phyloP scores from a whole-genome alignment of 305 asterid genomes.

The Solanum hybrid region DNA sequence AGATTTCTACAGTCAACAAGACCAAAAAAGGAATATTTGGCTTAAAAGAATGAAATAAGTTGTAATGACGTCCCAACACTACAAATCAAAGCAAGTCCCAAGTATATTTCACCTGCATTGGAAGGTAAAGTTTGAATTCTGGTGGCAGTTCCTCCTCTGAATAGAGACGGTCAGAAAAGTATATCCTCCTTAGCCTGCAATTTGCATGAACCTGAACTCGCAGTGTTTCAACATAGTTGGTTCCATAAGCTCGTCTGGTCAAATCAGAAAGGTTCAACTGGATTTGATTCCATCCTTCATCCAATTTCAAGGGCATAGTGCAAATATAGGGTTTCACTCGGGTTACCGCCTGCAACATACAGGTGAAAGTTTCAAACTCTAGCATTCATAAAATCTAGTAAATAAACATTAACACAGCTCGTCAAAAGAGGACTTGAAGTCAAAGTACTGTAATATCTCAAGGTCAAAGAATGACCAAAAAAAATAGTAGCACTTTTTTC shows the following conservation, averaged over 20 bases:
- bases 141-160: conserved; percentile 99
- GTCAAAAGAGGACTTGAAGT: not conserved
- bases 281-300: conserved; percentile 95
- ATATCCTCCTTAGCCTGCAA: conserved; percentile 87
- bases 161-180: conserved; percentile 89
- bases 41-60: not conserved
- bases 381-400: not conserved
- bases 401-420: not conserved
- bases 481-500: not conserved
- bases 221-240: conserved; percentile 85
- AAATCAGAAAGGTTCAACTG: conserved; percentile 83
- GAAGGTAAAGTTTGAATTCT: conserved; percentile 91
- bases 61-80: not conserved
- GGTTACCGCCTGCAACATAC: conserved; percentile 59
- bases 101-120: conserved; percentile 57
- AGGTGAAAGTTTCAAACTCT: not conserved
- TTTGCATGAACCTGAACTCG: conserved; percentile 94
- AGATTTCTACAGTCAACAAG: not conserved
- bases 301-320: conserved; percentile 95
- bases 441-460: not conserved
- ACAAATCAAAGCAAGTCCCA: not conserved
- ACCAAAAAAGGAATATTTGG: not conserved
- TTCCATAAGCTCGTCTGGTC: conserved; percentile 90
- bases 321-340: conserved; percentile 90
- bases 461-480: not conserved